Conservation (phyloP, 306 rosid genomes). For the Inga leiocalycina region DNA sequence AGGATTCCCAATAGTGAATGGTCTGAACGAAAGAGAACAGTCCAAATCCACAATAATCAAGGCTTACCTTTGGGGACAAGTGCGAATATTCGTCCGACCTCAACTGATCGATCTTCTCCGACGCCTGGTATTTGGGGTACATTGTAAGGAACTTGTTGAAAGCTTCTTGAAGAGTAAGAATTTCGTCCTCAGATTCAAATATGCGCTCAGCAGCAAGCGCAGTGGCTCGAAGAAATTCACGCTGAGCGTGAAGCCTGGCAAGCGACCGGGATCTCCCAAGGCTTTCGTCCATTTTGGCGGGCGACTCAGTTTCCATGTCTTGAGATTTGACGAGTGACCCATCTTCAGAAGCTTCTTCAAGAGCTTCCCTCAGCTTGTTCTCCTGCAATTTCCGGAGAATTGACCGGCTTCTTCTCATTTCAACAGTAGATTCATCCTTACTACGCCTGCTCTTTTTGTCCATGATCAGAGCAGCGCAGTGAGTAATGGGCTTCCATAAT, state of each 20-base stretch:
- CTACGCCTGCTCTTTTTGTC: conserved; percentile 62
- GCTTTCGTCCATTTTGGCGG: conserved; percentile 46
- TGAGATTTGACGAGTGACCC: conserved; percentile 64
- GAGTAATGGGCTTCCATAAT: conserved; percentile 80
- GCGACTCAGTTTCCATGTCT: conserved; percentile 59
- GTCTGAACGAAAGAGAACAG: conserved; percentile 92
- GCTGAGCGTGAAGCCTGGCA: conserved; percentile 72
- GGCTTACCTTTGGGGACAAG: conserved; percentile 93
- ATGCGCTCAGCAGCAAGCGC: conserved; percentile 76
- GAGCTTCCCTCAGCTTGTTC: conserved; percentile 77
- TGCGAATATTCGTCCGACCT: conserved; percentile 83
- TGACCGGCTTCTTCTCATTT: conserved; percentile 47
- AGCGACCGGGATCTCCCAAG: conserved; percentile 65
- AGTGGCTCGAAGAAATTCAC: conserved; percentile 68
- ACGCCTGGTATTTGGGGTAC: conserved; percentile 85
- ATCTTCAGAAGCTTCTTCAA: conserved; percentile 77
- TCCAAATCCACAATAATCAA: conserved; percentile 97
- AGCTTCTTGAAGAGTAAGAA: conserved; percentile 69
- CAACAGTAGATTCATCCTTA: conserved; percentile 51
- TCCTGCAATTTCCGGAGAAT: conserved; percentile 68
- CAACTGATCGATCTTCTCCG: conserved; percentile 88
- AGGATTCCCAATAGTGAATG: conserved; percentile 92
- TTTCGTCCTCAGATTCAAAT: conserved; percentile 65
- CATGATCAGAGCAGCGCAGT: conserved; percentile 68
- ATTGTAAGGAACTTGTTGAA: conserved; percentile 81